Percentiles rank a stretch among this genome's conserved stretches.
phyloP scores from a whole-genome alignment of 768 basidiomycete genomes.

The Mycena venus region DNA sequence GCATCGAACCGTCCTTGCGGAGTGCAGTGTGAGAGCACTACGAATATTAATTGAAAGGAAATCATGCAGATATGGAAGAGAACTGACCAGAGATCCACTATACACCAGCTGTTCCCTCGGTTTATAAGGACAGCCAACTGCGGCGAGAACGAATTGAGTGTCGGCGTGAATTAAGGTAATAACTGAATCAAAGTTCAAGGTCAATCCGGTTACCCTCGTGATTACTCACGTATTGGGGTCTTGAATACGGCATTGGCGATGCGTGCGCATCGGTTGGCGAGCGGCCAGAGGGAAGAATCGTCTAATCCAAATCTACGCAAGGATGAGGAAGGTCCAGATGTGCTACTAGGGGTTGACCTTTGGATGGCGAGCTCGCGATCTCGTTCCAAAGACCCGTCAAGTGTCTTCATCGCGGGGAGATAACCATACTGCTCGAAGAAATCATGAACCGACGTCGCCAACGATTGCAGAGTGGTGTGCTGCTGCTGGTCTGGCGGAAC shows the following conservation, averaged over 20 bases:
- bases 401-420: slow-evolving; percentile 7
- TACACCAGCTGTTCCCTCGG: background rate
- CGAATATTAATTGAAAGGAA: background rate
- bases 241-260: slow-evolving; percentile 11
- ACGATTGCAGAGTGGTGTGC: background rate
- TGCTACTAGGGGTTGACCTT: no score
- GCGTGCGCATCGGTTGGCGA: slow-evolving; percentile 11
- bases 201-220: background rate
- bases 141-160: slow-evolving; percentile 5
- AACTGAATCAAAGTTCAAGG: background rate
- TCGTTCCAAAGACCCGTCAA: background rate
- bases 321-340: background rate
- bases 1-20: slow-evolving; percentile 19
- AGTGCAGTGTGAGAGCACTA: slow-evolving; percentile 21
- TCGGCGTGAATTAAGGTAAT: slow-evolving; percentile 12
- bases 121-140: background rate
- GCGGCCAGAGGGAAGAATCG: background rate
- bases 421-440: background rate
- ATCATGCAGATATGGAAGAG: background rate
- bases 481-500: background rate
- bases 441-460: background rate
- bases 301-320: slow-evolving; percentile 4
- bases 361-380: background rate
- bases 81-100: background rate
- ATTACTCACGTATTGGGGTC: slow-evolving; percentile 13